Conservation (phyloP, 2,329 filamentous ascomycete species). For the Hypomyces perniciosus region DNA sequence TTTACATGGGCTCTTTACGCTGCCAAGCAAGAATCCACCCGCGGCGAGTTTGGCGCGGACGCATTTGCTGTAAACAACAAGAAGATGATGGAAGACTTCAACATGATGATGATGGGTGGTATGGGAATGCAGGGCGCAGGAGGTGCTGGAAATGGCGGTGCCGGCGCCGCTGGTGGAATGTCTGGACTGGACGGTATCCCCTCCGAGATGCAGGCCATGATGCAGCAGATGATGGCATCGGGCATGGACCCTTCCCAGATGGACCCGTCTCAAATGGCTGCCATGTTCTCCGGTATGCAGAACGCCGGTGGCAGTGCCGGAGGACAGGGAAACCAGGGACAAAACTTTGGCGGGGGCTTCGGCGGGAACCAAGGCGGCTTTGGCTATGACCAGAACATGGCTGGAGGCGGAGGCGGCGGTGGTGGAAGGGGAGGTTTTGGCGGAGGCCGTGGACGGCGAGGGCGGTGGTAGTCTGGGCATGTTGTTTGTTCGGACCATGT, state of each 20-base stretch:
- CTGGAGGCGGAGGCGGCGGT: constrained; percentile 32
- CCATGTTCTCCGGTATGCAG: constrained; percentile 57
- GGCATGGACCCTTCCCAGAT: constrained; percentile 63
- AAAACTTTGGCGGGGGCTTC: constrained; percentile 47
- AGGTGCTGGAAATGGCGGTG: constrained; percentile 28
- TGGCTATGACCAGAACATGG: constrained; percentile 44
- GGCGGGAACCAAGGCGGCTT: constrained; percentile 49
- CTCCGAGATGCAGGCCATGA: constrained; percentile 62
- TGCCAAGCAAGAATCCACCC: constrained; percentile 74
- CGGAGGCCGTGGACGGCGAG: constrained; percentile 26
- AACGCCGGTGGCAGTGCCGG: constrained; percentile 37
- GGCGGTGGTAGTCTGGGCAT: constrained; percentile 20
- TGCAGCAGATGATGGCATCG: constrained; percentile 63
- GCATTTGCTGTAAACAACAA: constrained; percentile 60
- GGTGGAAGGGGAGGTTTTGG: constrained; percentile 22
- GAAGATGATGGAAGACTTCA: constrained; percentile 71
- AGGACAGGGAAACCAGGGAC: constrained; percentile 44
- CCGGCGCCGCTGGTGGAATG: constrained; percentile 35
- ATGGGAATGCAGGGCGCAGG: constrained; percentile 35
- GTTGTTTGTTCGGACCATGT: not conserved
- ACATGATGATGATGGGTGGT: constrained; percentile 62
- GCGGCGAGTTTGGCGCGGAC: constrained; percentile 67
- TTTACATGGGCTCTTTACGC: constrained; percentile 97
- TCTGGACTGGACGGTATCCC: constrained; percentile 57
- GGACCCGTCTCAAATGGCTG: constrained; percentile 52